Conservation (phyloP, 169 alveolate genomes). For the Plasmodium billcollinsi region DNA sequence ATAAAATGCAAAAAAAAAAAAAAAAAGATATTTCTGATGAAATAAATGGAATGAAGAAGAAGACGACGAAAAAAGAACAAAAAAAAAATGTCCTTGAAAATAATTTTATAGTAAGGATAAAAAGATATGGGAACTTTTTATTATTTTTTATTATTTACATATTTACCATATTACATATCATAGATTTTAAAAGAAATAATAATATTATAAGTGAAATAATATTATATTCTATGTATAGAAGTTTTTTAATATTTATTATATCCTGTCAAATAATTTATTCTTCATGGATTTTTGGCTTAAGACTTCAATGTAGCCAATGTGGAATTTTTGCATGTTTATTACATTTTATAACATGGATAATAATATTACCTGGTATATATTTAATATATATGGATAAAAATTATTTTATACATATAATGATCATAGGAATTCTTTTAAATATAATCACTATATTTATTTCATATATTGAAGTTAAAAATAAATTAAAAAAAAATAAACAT, state of each 20-base stretch:
- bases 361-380: conserved; percentile 29
- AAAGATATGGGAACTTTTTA: conserved; percentile 46
- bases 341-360: conserved; percentile 46
- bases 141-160: conserved; percentile 30
- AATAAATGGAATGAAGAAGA: not conserved
- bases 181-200: conserved; percentile 63
- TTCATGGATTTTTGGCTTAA: conserved; percentile 67
- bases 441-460: conserved; percentile 17
- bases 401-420: conserved; percentile 4
- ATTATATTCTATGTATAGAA: conserved; percentile 51
- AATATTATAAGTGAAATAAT: conserved; percentile 63
- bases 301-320: conserved; percentile 45
- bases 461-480: conserved; percentile 25
- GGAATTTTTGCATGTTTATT: conserved; percentile 33
- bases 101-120: conserved; percentile 10
- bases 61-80: not conserved
- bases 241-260: conserved; percentile 45
- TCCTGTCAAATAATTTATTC: conserved; percentile 44
- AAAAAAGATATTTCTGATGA: not conserved
- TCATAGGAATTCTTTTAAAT: conserved; percentile 27
- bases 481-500: not conserved
- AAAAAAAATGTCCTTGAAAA: not conserved
- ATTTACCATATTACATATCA: conserved; percentile 36
- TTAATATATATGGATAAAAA: conserved; percentile 10
- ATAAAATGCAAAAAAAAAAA: not conserved